Conservation (phyloP, 176 grass and related monocot genomes). For the Oryza glaberrima region DNA sequence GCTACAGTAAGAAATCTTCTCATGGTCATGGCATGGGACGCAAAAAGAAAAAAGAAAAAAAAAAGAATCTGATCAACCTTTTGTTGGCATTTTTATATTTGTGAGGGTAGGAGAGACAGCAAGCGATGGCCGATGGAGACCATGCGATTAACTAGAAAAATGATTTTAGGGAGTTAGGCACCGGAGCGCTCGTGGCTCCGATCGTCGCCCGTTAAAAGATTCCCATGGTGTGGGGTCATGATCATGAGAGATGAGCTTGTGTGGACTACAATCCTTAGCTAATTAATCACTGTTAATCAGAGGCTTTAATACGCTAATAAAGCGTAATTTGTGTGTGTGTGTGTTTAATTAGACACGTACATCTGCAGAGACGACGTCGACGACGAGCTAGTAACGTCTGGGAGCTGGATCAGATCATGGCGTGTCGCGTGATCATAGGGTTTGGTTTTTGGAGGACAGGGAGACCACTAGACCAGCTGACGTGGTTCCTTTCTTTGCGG, state of each 20-base stretch:
- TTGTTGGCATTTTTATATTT: neutral
- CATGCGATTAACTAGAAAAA: neutral
- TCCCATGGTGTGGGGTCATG: neutral
- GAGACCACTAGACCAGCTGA: neutral
- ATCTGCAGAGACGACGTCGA: no score
- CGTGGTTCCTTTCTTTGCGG: neutral
- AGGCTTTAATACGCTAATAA: neutral
- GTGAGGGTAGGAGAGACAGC: neutral
- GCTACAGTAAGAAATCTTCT: neutral
- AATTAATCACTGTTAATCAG: slow-evolving; percentile 1
- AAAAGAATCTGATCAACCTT: slow-evolving; percentile 21
- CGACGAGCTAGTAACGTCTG: no score
- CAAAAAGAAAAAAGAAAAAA: neutral
- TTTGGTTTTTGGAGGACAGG: neutral
- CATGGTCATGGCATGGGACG: no score
- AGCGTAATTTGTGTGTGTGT: no score
- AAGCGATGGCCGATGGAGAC: neutral
- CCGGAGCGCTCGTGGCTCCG: neutral
- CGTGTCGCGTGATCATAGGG: slow-evolving; percentile 23
- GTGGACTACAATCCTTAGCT: slow-evolving; percentile 22
- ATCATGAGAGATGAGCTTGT: neutral
- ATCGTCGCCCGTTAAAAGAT: neutral
- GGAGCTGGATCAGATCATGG: neutral
- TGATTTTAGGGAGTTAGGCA: neutral
- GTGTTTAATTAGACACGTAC: no score